A percentile compares a stretch with the other conserved stretches of the same genome.
Evolutionary conservation across 352 stramenopile species (phyloP).

Genomic region (Plasmopara viticola): DNA sequence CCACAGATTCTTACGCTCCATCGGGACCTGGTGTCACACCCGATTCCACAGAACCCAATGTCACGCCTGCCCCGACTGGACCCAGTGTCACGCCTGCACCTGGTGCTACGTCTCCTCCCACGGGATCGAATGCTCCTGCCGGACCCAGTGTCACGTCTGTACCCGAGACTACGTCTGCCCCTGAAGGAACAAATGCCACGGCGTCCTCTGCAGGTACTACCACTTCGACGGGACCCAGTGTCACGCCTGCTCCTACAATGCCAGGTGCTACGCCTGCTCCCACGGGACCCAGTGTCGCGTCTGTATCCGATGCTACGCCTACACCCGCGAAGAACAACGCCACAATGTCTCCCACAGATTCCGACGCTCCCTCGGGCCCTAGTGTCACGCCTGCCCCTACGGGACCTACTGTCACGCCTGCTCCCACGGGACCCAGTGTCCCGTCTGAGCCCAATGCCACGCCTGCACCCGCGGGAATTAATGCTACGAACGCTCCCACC

Average conservation of each 20-base stretch:
- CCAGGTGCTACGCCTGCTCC: slow-evolving; percentile 15
- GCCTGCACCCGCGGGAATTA: slow-evolving; percentile 11
- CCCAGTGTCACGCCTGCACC: no score
- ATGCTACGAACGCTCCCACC: slow-evolving; percentile 9
- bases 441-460: slow-evolving; percentile 2
- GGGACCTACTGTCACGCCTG: slow-evolving; percentile 12
- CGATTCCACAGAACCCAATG: no score
- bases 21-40: no score
- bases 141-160: no score
- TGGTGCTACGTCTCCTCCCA: no score
- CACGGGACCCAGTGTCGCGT: no score
- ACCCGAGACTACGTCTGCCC: no score
- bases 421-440: slow-evolving; percentile 1
- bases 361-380: not conserved
- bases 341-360: slow-evolving; percentile 15
- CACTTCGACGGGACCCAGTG: slow-evolving; percentile 6
- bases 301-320: slow-evolving; percentile 10
- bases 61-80: no score
- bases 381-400: slow-evolving; percentile 14
- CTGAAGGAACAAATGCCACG: no score
- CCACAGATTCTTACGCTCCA: no score
- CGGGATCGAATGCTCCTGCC: no score
- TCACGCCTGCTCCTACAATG: slow-evolving; percentile 16
- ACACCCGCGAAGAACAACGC: slow-evolving; percentile 11
- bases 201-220: slow-evolving; percentile 8